Conservation (phyloP, 2,329 filamentous ascomycete species). For the Magnaporthiopsis rhizophila region DNA sequence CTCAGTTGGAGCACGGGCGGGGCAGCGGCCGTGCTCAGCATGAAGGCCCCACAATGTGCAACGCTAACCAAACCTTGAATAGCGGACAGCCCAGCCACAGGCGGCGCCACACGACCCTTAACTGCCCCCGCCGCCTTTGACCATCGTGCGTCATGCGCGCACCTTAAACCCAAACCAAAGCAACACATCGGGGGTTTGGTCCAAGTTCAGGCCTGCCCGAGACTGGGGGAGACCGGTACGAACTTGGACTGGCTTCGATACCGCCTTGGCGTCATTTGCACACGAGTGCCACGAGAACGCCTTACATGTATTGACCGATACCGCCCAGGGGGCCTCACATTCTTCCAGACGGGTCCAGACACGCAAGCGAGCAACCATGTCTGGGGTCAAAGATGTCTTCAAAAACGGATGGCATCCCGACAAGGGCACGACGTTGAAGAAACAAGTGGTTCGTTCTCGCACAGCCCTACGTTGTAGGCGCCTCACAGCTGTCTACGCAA, state of each 20-base stretch:
- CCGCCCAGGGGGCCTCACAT: background rate
- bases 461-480: background rate
- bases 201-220: background rate
- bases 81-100: background rate
- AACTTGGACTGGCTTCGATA: background rate
- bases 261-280: background rate
- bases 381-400: conserved; percentile 29
- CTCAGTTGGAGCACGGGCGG: too few relatives aligned
- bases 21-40: too few relatives aligned
- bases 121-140: background rate
- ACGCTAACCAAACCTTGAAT: background rate
- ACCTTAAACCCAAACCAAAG: background rate
- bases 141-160: background rate
- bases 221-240: background rate
- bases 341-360: background rate
- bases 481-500: background rate
- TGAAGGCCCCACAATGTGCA: too few relatives aligned
- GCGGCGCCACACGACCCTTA: background rate
- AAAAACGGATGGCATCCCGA: conserved; percentile 48
- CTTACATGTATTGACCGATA: background rate
- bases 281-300: background rate
- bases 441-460: conserved; percentile 35
- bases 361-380: conserved; percentile 1
- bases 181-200: background rate
- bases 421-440: conserved; percentile 33